phyloP scores from a whole-genome alignment of 2,329 filamentous ascomycete genomes.

The Paecilomyces variotii region DNA sequence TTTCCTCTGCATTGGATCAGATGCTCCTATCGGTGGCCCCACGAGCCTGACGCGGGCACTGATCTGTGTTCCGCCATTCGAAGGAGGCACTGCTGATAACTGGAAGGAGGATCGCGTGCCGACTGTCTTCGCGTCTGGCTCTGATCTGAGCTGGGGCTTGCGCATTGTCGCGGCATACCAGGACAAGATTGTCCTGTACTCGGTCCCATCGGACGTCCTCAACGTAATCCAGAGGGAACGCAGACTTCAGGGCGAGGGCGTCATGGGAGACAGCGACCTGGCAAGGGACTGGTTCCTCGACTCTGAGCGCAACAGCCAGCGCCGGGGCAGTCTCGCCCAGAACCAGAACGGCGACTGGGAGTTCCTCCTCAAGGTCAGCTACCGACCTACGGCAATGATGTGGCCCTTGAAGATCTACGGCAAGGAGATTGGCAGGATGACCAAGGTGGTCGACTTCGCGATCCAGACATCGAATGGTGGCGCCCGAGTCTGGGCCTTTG shows the following conservation, averaged over 20 bases:
- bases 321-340: conserved; percentile 22
- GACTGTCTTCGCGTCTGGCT: conserved; percentile 48
- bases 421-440: conserved; percentile 40
- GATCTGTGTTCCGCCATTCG: conserved; percentile 41
- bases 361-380: conserved; percentile 27
- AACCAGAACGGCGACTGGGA: conserved; percentile 35
- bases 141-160: conserved; percentile 51
- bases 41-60: conserved; percentile 53
- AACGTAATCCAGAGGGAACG: conserved; percentile 29
- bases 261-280: conserved; percentile 28
- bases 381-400: conserved; percentile 26
- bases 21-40: conserved; percentile 51
- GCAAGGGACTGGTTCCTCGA: conserved; percentile 26
- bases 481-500: conserved; percentile 48
- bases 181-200: conserved; percentile 50
- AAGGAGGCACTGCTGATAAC: conserved; percentile 5
- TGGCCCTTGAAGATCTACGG: conserved; percentile 47
- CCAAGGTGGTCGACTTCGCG: conserved; percentile 43
- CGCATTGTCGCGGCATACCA: conserved; percentile 51
- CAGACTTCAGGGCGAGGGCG: conserved; percentile 19
- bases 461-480: conserved; percentile 35
- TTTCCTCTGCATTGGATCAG: conserved; percentile 52
- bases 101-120: conserved; percentile 30
- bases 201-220: conserved; percentile 51
- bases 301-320: conserved; percentile 16